phyloP scores from a whole-genome alignment of 169 alveolate species.

The Fabrea salina region DNA sequence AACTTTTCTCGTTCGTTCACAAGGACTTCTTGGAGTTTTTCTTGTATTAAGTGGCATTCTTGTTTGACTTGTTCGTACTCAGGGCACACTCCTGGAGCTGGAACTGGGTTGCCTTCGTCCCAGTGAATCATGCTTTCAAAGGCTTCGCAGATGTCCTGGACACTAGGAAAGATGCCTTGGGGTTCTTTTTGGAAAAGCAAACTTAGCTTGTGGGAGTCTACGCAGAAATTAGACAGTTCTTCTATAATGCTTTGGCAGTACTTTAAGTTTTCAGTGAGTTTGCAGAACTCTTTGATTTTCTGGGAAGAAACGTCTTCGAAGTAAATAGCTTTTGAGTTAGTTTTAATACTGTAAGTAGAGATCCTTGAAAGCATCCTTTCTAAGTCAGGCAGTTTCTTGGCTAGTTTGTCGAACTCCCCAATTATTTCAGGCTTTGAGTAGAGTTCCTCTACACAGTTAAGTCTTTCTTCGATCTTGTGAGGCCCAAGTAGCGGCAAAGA shows the following conservation, averaged over 20 bases:
- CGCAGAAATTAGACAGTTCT: conserved; percentile 41
- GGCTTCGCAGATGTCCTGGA: conserved; percentile 45
- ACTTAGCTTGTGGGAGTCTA: conserved; percentile 28
- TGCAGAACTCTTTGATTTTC: conserved; percentile 67
- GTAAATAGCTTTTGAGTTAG: conserved; percentile 84
- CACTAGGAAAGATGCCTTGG: conserved; percentile 59
- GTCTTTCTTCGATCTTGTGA: conserved; percentile 85
- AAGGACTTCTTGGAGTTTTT: conserved; percentile 50
- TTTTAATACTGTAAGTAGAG: conserved; percentile 77
- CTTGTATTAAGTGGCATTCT: conserved; percentile 45
- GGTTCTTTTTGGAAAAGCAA: not conserved
- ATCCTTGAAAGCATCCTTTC: conserved; percentile 57
- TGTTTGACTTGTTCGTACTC: conserved; percentile 59
- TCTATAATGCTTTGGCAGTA: conserved; percentile 48
- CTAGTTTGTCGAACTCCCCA: conserved; percentile 47
- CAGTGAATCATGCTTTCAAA: conserved; percentile 57
- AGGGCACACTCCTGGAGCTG: conserved; percentile 59
- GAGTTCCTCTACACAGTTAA: conserved; percentile 90
- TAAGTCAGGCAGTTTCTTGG: conserved; percentile 51
- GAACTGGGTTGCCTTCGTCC: conserved; percentile 57
- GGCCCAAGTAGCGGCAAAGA: conserved; percentile 88
- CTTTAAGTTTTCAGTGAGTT: conserved; percentile 62
- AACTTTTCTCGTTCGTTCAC: conserved; percentile 32
- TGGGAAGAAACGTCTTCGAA: conserved; percentile 74
- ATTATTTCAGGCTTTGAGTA: conserved; percentile 60